These are phyloP conservation scores for Stachybotrys chlorohalonatus DNA, from an alignment of 2,329 filamentous ascomycete species.

Conservation along the genomic window DNA sequence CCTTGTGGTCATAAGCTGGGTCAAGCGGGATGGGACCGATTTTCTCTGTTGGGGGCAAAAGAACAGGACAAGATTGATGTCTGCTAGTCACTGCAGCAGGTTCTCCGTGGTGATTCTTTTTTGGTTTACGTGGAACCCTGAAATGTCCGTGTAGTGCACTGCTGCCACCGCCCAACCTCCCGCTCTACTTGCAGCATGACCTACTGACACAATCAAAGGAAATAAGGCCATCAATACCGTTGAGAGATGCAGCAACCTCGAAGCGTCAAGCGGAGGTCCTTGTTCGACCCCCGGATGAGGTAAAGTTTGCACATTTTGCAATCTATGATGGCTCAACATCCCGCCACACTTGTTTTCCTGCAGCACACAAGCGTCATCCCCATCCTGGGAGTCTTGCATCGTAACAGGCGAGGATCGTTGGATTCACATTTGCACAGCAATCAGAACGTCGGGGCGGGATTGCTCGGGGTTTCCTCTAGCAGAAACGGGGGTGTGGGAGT, in stretches of 20 bases:
- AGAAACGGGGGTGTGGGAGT: not conserved
- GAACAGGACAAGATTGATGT: not conserved
- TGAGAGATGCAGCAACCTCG: not conserved
- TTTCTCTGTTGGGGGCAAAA: not conserved
- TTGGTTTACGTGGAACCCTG: not conserved
- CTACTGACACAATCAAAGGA: not conserved
- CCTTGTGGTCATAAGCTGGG: not conserved
- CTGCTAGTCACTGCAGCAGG: too few relatives aligned
- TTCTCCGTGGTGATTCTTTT: not conserved
- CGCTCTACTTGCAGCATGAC: not conserved
- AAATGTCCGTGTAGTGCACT: not conserved
- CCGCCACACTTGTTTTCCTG: not conserved
- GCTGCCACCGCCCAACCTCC: not conserved
- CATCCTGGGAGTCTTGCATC: too few relatives aligned
- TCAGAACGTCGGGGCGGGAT: not conserved
- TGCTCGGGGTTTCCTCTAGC: not conserved
- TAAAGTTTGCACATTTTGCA: not conserved
- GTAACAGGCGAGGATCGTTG: too few relatives aligned
- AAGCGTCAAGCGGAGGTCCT: not conserved
- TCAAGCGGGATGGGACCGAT: not conserved
- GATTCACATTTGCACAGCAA: too few relatives aligned
- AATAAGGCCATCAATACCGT: not conserved
- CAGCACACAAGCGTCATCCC: not conserved
- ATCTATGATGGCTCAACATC: not conserved
- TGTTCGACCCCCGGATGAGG: not conserved